Evolutionary conservation across 257 asterid genomes (phyloP), one percentile per base, ranked within the genome.

Genomic region (Cruciata laevipes): DNA sequence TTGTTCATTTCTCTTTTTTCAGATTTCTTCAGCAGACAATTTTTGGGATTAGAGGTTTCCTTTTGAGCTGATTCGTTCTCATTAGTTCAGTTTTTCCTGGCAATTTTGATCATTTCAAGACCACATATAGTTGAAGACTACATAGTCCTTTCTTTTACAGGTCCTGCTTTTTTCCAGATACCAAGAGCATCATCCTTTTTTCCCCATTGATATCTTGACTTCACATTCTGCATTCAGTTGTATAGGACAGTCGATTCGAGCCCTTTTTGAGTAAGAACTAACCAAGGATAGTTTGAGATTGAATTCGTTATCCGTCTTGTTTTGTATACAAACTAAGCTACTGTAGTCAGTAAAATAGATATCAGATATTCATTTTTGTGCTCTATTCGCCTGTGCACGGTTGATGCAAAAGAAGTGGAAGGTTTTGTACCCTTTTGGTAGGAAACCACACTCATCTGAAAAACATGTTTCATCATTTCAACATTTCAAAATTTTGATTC

Each of bases 31-130:
- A 7, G 70, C 51, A 61, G 63, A 57, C 60, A 31, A 37, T 7
- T 12, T 66, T 66, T 62, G 57, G 74, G 77, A 31, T 68, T 56
- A 47, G 67, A 70, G 77, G 73, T 60, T n/a, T 69, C 63, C 3
- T 56, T 59, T 16, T 13, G 52, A 66, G 65, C 69, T 52, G 44
- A 66, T 67, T 76, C 69, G 47, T 47, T 59, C 64, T 71, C 63
- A 6, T 69, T 12, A 55, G 30, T 21, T 20, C 58, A 17, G 63
- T 31, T 63, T 65, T 21, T 74, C 16, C 47, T 63, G 49, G 47
- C 64, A 69, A 58, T 58, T 73, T 73, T 73, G 69, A 52, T 51
- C 67, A 55, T 56, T 53, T 67, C 69, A 23, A 60, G 57, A 47
- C 55, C 55, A 47, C 38, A 67, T 71, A 49, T 49, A 23, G 33